phyloP scores from a whole-genome alignment of 805 yeast species.

The Candida silvicultrix region DNA sequence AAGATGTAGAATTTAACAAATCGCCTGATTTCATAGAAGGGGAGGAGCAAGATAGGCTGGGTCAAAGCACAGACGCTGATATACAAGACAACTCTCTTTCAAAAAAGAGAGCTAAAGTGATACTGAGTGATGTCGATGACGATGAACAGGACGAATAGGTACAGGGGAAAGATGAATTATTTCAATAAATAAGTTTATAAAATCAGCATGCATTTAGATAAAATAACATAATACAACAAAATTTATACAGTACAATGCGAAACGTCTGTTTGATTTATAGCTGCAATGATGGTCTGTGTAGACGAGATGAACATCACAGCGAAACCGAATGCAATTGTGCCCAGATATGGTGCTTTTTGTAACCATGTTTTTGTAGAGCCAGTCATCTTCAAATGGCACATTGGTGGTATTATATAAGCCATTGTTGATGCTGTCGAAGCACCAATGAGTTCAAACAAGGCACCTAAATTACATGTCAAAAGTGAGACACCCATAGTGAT shows the following conservation, averaged over 20 bases:
- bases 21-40: no score
- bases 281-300: slow-evolving; percentile 52
- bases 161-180: no score
- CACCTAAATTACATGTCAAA: slow-evolving; percentile 82
- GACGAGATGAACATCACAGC: slow-evolving; percentile 79
- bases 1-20: no score
- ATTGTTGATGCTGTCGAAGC: slow-evolving; percentile 88
- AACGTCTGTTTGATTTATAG: slow-evolving; percentile 11
- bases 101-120: slow-evolving; percentile 3
- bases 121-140: slow-evolving; percentile 12
- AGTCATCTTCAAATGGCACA: slow-evolving; percentile 69
- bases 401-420: slow-evolving; percentile 90
- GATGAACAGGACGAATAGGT: neutral
- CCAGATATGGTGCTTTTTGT: slow-evolving; percentile 50
- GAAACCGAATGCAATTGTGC: slow-evolving; percentile 66
- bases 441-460: slow-evolving; percentile 84
- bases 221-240: no score
- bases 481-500: slow-evolving; percentile 72
- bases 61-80: slow-evolving; percentile 1
- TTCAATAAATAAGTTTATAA: no score
- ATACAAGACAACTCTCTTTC: slow-evolving; percentile 1
- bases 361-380: slow-evolving; percentile 29
- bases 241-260: slow-evolving; percentile 15
- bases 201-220: neutral
- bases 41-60: neutral